These are phyloP conservation scores for Chlorella sp. DNA, from an alignment of 139 green algal species.

Conservation along the genomic window DNA sequence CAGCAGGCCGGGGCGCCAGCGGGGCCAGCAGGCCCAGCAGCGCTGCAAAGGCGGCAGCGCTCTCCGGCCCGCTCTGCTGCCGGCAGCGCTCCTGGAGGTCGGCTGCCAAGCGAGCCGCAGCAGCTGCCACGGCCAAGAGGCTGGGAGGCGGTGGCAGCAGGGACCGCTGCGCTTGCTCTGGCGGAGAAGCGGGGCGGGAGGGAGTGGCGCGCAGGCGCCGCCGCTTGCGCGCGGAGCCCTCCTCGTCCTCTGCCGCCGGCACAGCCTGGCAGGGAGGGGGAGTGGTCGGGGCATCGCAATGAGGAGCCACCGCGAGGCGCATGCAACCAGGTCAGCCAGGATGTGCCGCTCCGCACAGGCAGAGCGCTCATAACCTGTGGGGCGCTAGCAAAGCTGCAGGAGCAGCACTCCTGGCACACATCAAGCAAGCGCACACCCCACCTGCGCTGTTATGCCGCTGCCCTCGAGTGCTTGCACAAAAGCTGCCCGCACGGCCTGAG, in stretches of 20 bases:
- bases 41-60: not conserved
- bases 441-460: not conserved
- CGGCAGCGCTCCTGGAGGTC: not conserved
- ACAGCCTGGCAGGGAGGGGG: not conserved
- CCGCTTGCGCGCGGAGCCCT: conserved; percentile 27
- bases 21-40: conserved; percentile 11
- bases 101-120: not conserved
- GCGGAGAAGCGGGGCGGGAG: not conserved
- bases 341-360: too few relatives aligned
- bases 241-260: not conserved
- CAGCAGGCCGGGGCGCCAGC: not conserved
- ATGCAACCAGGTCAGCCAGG: not conserved
- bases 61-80: not conserved
- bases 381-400: not conserved
- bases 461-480: not conserved
- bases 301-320: not conserved
- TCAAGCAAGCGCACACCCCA: not conserved
- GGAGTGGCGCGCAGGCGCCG: conserved; percentile 21
- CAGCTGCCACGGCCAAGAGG: conserved; percentile 4
- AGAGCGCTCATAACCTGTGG: not conserved
- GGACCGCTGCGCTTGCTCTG: not conserved
- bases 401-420: not conserved
- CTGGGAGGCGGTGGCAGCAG: not conserved
- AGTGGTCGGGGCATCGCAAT: not conserved
- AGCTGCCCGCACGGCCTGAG: not conserved